Evolutionary conservation across 495 filamentous ascomycete genomes (phyloP), one percentile per base, ranked within the genome.

Genomic region (Aspergillus heteromorphus): DNA sequence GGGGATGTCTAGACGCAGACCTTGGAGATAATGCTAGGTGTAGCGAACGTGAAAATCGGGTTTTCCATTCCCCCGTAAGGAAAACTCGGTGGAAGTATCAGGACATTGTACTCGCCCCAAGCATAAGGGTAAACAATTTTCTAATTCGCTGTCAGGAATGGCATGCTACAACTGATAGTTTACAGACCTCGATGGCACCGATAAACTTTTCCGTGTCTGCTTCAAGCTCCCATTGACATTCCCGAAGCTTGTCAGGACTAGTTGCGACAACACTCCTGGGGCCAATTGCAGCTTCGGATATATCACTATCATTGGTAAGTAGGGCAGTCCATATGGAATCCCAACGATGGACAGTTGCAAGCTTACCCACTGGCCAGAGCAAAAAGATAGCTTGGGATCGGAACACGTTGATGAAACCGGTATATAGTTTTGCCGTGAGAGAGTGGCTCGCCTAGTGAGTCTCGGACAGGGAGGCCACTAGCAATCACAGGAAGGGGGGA

Each of bases 51-150:
- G 69, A 87, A 93, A 47, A 93, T 84, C 0, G 92, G 92, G 66
- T 96, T 96, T 74, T 97, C 92, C 92, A 97, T 97, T 38, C 90
- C 89, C 63, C 78, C 77, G 65, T 90, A 96, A 0, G 92, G 91
- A 67, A 97, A 97, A 60, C 87, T 91, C 2, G 90, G 86, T 1
- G 92, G 92, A 25, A 98, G 74, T 30, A 97, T 86, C 9, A 98
- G 73, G 16, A 95, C 89, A 60, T 97, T 98, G 73, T 97, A 98
- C 62, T 89, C 85, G 10, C 88, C 91, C 92, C 93, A 98, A 36
- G 81, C 81, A 63, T 97, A 97, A 9, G 87, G 87, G 58, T 87
- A 93, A 36, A 96, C 80, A 53, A 96, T 80, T 73, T 86, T 85
- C 71, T 77, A 54, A 13, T 29, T 21, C 25, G 13, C 17, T 14